phyloP scores from a whole-genome alignment of 306 rosid species.

The Cicer cuneatum region DNA sequence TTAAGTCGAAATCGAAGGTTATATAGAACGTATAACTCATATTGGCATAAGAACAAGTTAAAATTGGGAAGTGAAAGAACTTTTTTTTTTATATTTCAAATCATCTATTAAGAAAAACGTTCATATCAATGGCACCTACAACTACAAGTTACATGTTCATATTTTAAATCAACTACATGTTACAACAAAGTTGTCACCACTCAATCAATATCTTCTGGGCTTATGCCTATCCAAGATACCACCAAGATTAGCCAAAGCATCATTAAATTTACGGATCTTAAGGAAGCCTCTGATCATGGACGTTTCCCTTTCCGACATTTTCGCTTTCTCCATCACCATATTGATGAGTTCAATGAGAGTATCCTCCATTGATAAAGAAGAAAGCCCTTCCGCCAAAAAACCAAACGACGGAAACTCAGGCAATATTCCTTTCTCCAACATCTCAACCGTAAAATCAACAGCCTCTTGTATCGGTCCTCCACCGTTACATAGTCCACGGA shows the following conservation, averaged over 20 bases:
- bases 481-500: constrained; percentile 88
- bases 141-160: constrained; percentile 33
- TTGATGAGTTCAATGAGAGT: constrained; percentile 71
- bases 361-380: constrained; percentile 80
- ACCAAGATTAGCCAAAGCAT: constrained; percentile 80
- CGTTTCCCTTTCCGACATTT: constrained; percentile 60
- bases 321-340: constrained; percentile 75
- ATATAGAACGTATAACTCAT: constrained; percentile 12
- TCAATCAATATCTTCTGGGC: constrained; percentile 54
- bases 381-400: constrained; percentile 87
- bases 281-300: constrained; percentile 77
- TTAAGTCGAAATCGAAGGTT: not conserved
- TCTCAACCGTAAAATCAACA: constrained; percentile 78
- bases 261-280: constrained; percentile 75
- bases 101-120: constrained; percentile 38
- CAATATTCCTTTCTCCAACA: constrained; percentile 70
- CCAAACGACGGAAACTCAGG: constrained; percentile 75
- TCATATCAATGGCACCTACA: constrained; percentile 31
- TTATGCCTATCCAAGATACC: constrained; percentile 65
- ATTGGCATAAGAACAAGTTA: not conserved
- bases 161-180: constrained; percentile 27
- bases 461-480: constrained; percentile 92
- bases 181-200: constrained; percentile 36
- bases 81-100: constrained; percentile 25
- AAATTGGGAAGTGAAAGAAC: not conserved